Conservation (phyloP, 352 stramenopile genomes). For the Globisporangium orthogonon region DNA sequence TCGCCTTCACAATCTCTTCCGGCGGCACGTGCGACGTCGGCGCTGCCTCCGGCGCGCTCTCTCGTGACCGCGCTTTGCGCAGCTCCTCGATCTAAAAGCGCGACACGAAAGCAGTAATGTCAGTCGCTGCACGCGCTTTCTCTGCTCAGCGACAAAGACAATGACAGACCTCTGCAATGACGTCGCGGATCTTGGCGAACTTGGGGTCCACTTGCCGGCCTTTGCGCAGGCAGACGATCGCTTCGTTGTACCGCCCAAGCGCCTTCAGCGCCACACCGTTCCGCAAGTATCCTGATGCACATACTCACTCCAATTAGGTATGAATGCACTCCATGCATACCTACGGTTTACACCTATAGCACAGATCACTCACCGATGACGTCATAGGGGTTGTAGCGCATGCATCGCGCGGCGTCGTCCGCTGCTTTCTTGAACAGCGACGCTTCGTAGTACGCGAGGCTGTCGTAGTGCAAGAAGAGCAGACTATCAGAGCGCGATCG, state of each 20-base stretch:
- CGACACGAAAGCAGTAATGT: neutral
- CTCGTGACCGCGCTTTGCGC: constrained; percentile 12
- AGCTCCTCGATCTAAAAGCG: constrained; percentile 10
- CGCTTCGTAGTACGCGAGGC: constrained; percentile 62
- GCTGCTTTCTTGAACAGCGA: constrained; percentile 80
- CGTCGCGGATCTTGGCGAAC: constrained; percentile 50
- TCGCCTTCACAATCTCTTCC: constrained; percentile 12
- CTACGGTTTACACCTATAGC: neutral
- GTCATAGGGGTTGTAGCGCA: constrained; percentile 91
- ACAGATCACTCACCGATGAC: constrained; percentile 59
- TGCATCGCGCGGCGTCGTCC: constrained; percentile 84
- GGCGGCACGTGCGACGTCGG: constrained; percentile 4
- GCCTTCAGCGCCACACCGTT: constrained; percentile 88
- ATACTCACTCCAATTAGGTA: neutral
- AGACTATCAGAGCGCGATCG: neutral
- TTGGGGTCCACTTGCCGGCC: constrained; percentile 70
- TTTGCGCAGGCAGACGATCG: constrained; percentile 53
- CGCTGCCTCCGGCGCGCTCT: constrained; percentile 23
- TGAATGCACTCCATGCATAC: too few relatives aligned
- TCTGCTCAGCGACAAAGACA: neutral
- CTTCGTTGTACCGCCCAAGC: constrained; percentile 69
- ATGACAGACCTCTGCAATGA: constrained; percentile 35
- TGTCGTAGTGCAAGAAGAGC: constrained; percentile 11
- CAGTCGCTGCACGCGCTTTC: neutral
- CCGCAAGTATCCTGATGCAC: constrained; percentile 84